Evolutionary conservation across 1,284 basidiomycete species (phyloP), one percentile per base, ranked within the genome.

Genomic region (Apiotrichum sp.): DNA sequence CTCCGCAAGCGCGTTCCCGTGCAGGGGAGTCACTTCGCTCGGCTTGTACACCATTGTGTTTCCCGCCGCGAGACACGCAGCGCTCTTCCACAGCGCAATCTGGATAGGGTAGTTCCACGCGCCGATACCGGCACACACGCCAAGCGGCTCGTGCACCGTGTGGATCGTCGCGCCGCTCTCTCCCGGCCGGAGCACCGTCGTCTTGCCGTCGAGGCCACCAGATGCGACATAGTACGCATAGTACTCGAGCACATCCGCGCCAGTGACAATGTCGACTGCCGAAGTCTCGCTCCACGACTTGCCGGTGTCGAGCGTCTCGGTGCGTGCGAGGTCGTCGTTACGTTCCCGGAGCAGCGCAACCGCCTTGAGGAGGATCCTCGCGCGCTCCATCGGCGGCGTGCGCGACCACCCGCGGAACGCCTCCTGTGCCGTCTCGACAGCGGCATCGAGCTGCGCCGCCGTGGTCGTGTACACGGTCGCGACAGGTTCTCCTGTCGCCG

Each of bases 41-140:
- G 60, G 60, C 52, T 62, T 62, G 60, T 58, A 59, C 11, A 62
- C 60, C 54, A 62, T 62, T 6, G 43, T 48, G 52, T 62, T 62
- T 16, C 60, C 60, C 1, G 57, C 57, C 3, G 57, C 57, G 29
- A 62, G 55, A 22, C 57, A 58, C 1, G 60, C 57, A 0, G 57
- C 60, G 6, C 42, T 47, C 52, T 62, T 62, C 57, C 60, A 59
- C 49, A 59, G 47, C 38, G 60, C 60, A 39, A 58, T 58, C 49
- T 58, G 56, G 47, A 59, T 54, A 13, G 62, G 62, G n/a, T 62
- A 64, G 59, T 64, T 64, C 59, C 60, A 64, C 32, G 62, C 59
- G 9, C 61, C 56, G 47, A 64, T 62, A 10, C 61, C 63, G 3
- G 61, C 63, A 32, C 58, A 60, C 13, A 64, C 61, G 39, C 63